These are phyloP conservation scores for Plectosphaerella cucumerina DNA, from an alignment of 2,329 filamentous ascomycete species.

Conservation along the genomic window DNA sequence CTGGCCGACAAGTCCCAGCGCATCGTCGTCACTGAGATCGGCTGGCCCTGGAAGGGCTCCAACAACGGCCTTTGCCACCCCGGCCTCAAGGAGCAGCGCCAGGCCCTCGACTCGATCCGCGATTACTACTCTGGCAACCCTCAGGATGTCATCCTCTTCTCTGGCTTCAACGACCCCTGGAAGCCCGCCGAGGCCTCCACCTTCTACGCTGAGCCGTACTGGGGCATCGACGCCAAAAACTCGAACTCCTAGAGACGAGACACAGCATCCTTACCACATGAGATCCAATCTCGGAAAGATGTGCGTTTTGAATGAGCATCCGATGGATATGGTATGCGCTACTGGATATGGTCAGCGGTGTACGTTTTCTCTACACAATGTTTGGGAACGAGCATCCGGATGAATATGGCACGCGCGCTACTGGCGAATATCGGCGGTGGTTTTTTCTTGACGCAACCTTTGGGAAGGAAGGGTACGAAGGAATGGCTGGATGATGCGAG, in stretches of 20 bases:
- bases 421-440: too few species aligned
- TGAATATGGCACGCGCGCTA: too few species aligned
- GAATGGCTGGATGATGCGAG: too few species aligned
- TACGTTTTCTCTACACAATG: too few species aligned
- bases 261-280: neutral
- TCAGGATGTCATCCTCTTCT: slow-evolving; percentile 65
- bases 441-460: too few species aligned
- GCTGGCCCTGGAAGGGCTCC: slow-evolving; percentile 72
- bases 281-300: neutral
- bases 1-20: slow-evolving; percentile 45
- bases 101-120: slow-evolving; percentile 63
- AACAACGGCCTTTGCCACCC: slow-evolving; percentile 67
- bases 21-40: slow-evolving; percentile 75
- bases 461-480: too few species aligned
- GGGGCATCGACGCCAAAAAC: slow-evolving; percentile 54
- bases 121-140: slow-evolving; percentile 47
- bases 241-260: slow-evolving; percentile 13
- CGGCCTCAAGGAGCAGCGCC: slow-evolving; percentile 58
- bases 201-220: slow-evolving; percentile 71
- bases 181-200: slow-evolving; percentile 61
- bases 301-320: neutral
- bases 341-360: neutral
- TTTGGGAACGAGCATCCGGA: too few species aligned
- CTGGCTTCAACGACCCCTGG: slow-evolving; percentile 76
- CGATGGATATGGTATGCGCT: neutral